These are phyloP conservation scores for Xylariaceae sp. DNA, from an alignment of 2,329 filamentous ascomycete species.

Conservation along the genomic window DNA sequence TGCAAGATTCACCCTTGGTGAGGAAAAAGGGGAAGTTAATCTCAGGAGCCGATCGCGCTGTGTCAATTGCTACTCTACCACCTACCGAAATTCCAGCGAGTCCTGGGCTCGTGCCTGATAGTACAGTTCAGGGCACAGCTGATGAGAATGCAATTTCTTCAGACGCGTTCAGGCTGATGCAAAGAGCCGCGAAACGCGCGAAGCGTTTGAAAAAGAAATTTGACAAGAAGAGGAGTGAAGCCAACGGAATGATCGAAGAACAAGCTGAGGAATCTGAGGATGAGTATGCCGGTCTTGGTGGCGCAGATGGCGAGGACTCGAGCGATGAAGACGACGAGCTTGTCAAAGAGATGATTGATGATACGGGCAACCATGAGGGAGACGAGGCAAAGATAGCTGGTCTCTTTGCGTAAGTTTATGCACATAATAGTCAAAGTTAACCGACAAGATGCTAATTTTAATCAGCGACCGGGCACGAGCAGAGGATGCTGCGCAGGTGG, in stretches of 20 bases:
- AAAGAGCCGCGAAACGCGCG: conserved; percentile 58
- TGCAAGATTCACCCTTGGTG: conserved; percentile 62
- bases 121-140: conserved; percentile 28
- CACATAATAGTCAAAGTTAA: not conserved
- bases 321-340: conserved; percentile 66
- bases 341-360: conserved; percentile 85
- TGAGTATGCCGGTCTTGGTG: conserved; percentile 92
- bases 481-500: conserved; percentile 80
- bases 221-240: conserved; percentile 82
- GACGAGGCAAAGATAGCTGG: conserved; percentile 81
- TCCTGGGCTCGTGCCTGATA: conserved; percentile 29
- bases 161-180: conserved; percentile 67
- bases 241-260: conserved; percentile 83
- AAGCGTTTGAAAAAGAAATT: conserved; percentile 54
- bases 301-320: conserved; percentile 80
- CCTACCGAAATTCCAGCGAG: conserved; percentile 36
- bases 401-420: conserved; percentile 72
- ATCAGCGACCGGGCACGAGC: conserved; percentile 71
- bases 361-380: conserved; percentile 69
- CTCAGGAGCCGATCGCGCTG: conserved; percentile 20
- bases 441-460: conserved; percentile 8
- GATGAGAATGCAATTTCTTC: conserved; percentile 10
- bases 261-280: conserved; percentile 97
- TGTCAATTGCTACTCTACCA: conserved; percentile 36
- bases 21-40: conserved; percentile 54